Conservation (phyloP, 257 asterid species). For the Solanum acaule region DNA sequence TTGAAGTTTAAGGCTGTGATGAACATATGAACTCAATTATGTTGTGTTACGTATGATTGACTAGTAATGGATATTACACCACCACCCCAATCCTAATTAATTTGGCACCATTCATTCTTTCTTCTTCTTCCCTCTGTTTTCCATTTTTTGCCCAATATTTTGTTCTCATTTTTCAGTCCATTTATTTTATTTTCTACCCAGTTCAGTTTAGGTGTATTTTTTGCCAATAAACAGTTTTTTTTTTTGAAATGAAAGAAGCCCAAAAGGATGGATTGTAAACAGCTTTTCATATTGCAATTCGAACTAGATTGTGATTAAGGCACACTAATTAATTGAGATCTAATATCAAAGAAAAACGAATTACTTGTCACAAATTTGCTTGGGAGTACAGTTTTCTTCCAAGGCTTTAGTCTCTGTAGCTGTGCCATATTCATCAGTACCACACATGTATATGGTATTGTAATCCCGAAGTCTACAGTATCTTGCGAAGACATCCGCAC, state of each 20-base stretch:
- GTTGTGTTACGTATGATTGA: neutral
- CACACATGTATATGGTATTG: conserved; percentile 71
- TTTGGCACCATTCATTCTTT: neutral
- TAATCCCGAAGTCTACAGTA: conserved; percentile 76
- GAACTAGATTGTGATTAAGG: neutral
- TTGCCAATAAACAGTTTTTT: too few relatives aligned
- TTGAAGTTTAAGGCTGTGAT: neutral
- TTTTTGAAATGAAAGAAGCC: neutral
- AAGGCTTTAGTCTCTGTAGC: conserved; percentile 92
- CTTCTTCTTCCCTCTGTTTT: too few relatives aligned
- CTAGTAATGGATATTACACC: neutral
- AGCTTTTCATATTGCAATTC: neutral
- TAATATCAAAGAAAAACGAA: neutral
- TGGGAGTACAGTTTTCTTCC: conserved; percentile 77
- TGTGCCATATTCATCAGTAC: conserved; percentile 95
- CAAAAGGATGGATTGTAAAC: neutral
- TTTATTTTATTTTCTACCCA: too few relatives aligned
- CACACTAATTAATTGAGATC: neutral
- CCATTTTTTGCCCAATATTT: too few relatives aligned
- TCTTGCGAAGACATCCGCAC: conserved; percentile 92
- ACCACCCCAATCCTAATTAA: neutral
- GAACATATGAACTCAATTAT: neutral
- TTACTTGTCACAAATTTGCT: conserved; percentile 93
- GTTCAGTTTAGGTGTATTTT: too few relatives aligned
- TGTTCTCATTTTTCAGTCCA: too few relatives aligned